Conservation (phyloP, 805 yeast species). For the Candida ponderosae region DNA sequence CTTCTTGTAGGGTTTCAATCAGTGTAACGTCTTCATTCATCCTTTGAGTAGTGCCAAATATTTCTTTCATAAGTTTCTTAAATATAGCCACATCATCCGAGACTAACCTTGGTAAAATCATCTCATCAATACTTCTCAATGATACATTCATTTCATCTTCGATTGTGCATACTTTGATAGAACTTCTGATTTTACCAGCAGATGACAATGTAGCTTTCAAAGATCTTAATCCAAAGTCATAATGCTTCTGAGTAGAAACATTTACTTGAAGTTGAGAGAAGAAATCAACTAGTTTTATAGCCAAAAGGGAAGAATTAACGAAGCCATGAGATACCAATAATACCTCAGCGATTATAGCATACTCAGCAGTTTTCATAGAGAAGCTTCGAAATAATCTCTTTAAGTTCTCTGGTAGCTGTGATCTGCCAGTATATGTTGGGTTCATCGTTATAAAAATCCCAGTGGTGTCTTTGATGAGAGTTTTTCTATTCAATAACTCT, state of each 20-base stretch:
- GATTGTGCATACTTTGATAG: conserved; percentile 3
- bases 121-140: conserved; percentile 46
- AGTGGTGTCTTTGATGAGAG: conserved; percentile 36
- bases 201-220: conserved; percentile 57
- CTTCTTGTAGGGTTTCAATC: conserved; percentile 14
- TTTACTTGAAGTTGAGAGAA: conserved; percentile 35
- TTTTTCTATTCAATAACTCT: conserved; percentile 33
- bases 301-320: conserved; percentile 36
- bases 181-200: conserved; percentile 43
- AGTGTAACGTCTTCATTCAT: conserved; percentile 21
- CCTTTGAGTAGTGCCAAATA: conserved; percentile 21
- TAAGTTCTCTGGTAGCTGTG: conserved; percentile 77
- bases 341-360: conserved; percentile 57
- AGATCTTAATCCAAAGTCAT: conserved; percentile 87
- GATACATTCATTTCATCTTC: conserved; percentile 28
- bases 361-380: conserved; percentile 69
- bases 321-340: conserved; percentile 73
- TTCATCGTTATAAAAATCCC: conserved; percentile 89
- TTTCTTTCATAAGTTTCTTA: conserved; percentile 7
- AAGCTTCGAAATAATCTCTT: conserved; percentile 71
- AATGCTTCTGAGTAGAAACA: conserved; percentile 57
- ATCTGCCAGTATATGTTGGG: conserved; percentile 81
- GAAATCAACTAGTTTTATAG: conserved; percentile 43
- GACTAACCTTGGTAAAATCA: conserved; percentile 62
- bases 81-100: conserved; percentile 42